Evolutionary conservation across 2,329 filamentous ascomycete genomes (phyloP).

Genomic region (Neonectria magnoliae): DNA sequence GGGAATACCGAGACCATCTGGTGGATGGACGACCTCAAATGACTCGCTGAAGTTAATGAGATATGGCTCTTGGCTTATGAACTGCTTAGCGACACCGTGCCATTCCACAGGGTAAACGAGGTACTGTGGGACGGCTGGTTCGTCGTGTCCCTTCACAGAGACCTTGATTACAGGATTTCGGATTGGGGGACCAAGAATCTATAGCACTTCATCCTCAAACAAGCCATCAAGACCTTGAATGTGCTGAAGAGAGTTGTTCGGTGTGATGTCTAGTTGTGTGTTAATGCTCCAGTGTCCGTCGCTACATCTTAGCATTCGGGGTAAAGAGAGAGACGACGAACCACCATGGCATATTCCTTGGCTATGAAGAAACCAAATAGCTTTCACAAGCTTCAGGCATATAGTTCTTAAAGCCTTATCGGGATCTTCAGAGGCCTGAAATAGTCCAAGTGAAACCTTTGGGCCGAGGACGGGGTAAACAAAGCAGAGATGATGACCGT

Average conservation of each 20-base stretch:
- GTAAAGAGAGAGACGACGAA: conserved; percentile 23
- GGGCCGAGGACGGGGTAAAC: conserved; percentile 39
- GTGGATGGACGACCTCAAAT: conserved; percentile 1
- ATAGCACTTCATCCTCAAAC: conserved; percentile 29
- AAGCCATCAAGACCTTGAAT: conserved; percentile 33
- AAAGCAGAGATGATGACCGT: conserved; percentile 36
- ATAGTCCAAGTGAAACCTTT: conserved; percentile 26
- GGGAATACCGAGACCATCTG: conserved; percentile 38
- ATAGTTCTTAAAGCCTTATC: conserved; percentile 22
- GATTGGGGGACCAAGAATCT: conserved; percentile 25
- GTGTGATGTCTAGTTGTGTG: conserved; percentile 31
- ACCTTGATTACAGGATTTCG: conserved; percentile 6
- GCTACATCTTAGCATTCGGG: background rate
- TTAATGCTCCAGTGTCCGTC: background rate
- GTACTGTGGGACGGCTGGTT: conserved; percentile 29
- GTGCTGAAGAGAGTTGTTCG: conserved; percentile 34
- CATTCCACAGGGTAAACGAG: conserved; percentile 39
- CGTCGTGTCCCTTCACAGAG: conserved; percentile 10
- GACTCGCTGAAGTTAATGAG: conserved; percentile 30
- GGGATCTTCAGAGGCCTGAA: background rate
- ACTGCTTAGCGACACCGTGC: conserved; percentile 8
- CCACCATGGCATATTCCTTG: conserved; percentile 41
- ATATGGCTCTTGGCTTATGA: conserved; percentile 8
- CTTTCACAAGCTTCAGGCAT: conserved; percentile 25
- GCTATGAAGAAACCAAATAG: conserved; percentile 35